Conservation (phyloP, 345 rosid species). For the Schrenkiella parvula region DNA sequence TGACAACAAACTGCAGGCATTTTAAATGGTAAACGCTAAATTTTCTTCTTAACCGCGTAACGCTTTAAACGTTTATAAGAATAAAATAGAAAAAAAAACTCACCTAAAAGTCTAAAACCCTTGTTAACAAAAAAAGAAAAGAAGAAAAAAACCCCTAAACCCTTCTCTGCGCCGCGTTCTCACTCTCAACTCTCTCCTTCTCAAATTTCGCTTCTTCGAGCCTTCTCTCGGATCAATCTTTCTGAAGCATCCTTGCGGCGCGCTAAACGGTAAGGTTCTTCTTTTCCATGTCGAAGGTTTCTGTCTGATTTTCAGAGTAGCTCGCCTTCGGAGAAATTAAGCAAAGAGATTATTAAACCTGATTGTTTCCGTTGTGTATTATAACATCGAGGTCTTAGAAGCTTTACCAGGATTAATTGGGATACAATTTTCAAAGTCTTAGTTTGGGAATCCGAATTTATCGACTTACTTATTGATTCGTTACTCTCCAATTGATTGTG, state of each 20-base stretch:
- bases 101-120: conserved; percentile 10
- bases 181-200: neutral
- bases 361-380: neutral
- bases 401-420: neutral
- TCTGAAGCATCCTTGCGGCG: neutral
- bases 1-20: neutral
- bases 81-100: neutral
- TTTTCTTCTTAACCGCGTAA: neutral
- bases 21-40: neutral
- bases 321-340: neutral
- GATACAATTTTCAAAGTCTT: neutral
- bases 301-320: neutral
- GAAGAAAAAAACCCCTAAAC: neutral
- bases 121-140: neutral
- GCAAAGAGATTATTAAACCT: neutral
- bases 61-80: neutral
- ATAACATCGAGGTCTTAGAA: neutral
- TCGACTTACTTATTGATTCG: neutral
- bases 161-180: conserved; percentile 22
- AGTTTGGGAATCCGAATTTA: neutral
- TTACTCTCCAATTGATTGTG: neutral
- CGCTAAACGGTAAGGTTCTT: neutral
- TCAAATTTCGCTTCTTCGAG: neutral
- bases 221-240: neutral
- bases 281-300: neutral